A percentile compares a stretch with the other conserved stretches of the same genome.
Conservation (phyloP, 371 early-diverging fungal species). For the Mucor sp. region DNA sequence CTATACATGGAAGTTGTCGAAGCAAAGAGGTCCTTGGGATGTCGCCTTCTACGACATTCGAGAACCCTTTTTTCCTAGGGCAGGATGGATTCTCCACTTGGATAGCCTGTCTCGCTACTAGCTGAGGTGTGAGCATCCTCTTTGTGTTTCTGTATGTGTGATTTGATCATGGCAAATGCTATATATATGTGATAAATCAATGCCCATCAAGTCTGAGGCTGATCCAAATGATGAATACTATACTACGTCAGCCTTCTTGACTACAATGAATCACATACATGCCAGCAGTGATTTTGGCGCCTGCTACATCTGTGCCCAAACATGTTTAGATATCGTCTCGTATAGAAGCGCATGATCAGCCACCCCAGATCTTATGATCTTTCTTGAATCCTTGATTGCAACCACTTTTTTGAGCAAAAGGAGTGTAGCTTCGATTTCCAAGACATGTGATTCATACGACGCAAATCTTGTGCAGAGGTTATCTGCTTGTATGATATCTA, state of each 20-base stretch:
- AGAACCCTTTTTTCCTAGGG: background rate
- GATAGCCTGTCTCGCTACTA: background rate
- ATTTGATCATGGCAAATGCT: too few relatives aligned
- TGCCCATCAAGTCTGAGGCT: too few relatives aligned
- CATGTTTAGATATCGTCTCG: background rate
- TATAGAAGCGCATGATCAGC: background rate
- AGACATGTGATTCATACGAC: background rate
- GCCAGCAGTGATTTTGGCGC: too few relatives aligned
- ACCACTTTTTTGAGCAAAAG: background rate
- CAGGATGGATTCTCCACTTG: background rate
- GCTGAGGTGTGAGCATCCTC: background rate
- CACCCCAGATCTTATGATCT: background rate
- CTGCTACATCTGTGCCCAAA: too few relatives aligned
- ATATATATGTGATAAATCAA: background rate
- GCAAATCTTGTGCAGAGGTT: background rate
- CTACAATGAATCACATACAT: too few relatives aligned
- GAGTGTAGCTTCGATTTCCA: background rate
- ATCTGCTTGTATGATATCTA: too few relatives aligned
- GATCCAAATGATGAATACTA: background rate
- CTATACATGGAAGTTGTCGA: background rate
- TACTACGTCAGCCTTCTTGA: too few relatives aligned
- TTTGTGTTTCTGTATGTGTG: background rate
- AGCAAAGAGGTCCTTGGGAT: background rate
- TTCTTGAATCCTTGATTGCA: background rate
- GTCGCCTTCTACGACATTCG: background rate